Evolutionary conservation across 768 basidiomycete species (phyloP), one percentile per base, ranked within the genome.

Genomic region (Terana coerulea): DNA sequence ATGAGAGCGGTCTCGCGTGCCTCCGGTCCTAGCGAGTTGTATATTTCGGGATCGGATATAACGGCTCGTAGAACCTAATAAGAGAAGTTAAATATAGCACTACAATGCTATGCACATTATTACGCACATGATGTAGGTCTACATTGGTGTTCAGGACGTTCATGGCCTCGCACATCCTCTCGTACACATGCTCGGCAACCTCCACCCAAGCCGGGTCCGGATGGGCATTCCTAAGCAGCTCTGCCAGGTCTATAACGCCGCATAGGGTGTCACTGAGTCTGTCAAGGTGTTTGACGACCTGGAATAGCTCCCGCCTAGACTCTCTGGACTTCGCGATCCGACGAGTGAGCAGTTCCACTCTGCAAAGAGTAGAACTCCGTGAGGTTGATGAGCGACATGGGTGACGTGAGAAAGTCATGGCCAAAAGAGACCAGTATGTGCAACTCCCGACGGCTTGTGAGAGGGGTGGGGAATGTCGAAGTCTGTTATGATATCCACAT

Each of bases 201-300:
- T 81, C 76, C 14, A 91, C 78, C 95, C 95, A 98, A 40, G 69
- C 62, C 24, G 75, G 72, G 64, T 97, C 91, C 1, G 95, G 94
- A 72, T 98, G 95, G 0, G 92, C 86, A 64, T 95, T 95, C 56
- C 95, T 80, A 25, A 99, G 77, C 44, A 97, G 78, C 67, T 99
- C 97, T 46, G 93, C 90, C 53, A 98, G 81, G 71, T 99, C 97
- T 55, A 98, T 98, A 54, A 99, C 93, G 10, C 91, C 86, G 61
- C 97, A 99, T 2, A 99, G 73, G 69, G 95, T 77, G 73, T 99
- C 95, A 65, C 95, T 98, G 59, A 99, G 82, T 55, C 95, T 77
- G 73, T 99, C 97, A 54, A 99, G 72, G 67, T 95, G 97, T 76
- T 98, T 98, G 54, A 98, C 91, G 9, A 92, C 92, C 68, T 85